phyloP scores from a whole-genome alignment of 495 filamentous ascomycete genomes.

The Elaphomyces granulatus region DNA sequence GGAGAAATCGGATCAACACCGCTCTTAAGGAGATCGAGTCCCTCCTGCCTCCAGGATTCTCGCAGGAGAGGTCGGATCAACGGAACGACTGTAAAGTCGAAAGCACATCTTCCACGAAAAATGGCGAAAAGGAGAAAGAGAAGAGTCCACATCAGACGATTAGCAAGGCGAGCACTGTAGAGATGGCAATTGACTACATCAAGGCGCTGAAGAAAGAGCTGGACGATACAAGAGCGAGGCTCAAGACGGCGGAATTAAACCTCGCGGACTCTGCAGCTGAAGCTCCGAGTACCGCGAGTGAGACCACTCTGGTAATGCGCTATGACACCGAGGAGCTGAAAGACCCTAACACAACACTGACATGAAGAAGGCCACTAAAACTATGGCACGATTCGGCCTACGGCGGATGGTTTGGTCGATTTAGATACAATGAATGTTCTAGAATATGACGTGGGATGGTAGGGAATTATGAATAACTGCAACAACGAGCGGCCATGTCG shows the following conservation, averaged over 20 bases:
- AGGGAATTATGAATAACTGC: too few species aligned
- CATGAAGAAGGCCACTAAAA: too few species aligned
- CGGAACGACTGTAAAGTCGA: constrained; percentile 15
- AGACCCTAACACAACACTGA: too few species aligned
- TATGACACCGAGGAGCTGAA: too few species aligned
- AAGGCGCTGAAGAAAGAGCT: constrained; percentile 64
- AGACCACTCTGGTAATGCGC: too few species aligned
- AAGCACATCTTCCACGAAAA: constrained; percentile 6
- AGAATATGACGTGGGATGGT: too few species aligned
- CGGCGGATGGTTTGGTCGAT: too few species aligned
- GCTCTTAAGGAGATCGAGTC: constrained; percentile 84
- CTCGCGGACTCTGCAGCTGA: too few species aligned
- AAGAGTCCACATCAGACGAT: constrained; percentile 41
- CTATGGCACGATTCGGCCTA: too few species aligned
- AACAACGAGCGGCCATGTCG: too few species aligned
- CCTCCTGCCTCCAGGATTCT: constrained; percentile 48
- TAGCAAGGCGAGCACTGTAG: constrained; percentile 92
- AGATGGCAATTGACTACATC: constrained; percentile 93
- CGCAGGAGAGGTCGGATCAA: constrained; percentile 22
- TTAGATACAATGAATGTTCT: too few species aligned
- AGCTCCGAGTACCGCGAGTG: too few species aligned
- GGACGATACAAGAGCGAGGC: constrained; percentile 46
- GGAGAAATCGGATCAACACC: constrained; percentile 87
- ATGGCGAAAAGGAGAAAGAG: constrained; percentile 18
- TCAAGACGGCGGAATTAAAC: constrained; percentile 49